Evolutionary conservation across 2,329 filamentous ascomycete genomes (phyloP).

Genomic region (Cryphonectria carpinicola): DNA sequence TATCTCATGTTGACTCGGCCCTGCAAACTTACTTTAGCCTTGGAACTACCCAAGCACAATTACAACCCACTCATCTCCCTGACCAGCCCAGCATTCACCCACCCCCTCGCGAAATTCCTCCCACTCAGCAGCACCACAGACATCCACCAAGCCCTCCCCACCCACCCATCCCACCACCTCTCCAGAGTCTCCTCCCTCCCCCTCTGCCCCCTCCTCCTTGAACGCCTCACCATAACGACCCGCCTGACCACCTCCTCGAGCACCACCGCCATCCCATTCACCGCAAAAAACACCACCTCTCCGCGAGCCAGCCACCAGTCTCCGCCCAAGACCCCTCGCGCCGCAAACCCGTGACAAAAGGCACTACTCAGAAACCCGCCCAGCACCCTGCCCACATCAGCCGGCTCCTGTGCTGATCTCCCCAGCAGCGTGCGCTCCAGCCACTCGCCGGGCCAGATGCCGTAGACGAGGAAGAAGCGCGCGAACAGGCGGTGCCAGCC

Average conservation of each 20-base stretch:
- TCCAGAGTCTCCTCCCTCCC: slow-evolving; percentile 6
- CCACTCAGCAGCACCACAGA: slow-evolving; percentile 43
- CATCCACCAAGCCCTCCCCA: slow-evolving; percentile 47
- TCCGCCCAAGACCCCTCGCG: slow-evolving; percentile 44
- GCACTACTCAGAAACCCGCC: slow-evolving; percentile 46
- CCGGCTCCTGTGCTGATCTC: slow-evolving; percentile 39
- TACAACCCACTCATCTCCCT: slow-evolving; percentile 31
- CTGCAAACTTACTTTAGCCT: neutral
- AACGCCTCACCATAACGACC: slow-evolving; percentile 23
- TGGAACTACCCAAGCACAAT: too few species aligned
- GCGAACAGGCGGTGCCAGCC: slow-evolving; percentile 50
- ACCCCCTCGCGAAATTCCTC: slow-evolving; percentile 47
- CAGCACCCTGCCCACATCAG: slow-evolving; percentile 48
- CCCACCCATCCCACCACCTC: slow-evolving; percentile 38
- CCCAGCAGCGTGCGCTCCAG: slow-evolving; percentile 43
- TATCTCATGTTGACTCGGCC: neutral
- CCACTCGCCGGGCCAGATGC: slow-evolving; percentile 50
- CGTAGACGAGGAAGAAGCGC: slow-evolving; percentile 48
- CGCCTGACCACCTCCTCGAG: slow-evolving; percentile 35
- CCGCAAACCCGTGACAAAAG: slow-evolving; percentile 46
- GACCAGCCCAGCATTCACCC: slow-evolving; percentile 46
- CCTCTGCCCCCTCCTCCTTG: slow-evolving; percentile 32
- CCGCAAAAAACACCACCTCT: slow-evolving; percentile 39
- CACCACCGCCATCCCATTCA: slow-evolving; percentile 40
- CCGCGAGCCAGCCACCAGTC: slow-evolving; percentile 38